phyloP scores from a whole-genome alignment of 805 yeast genomes.

The Clavispora fructus region DNA sequence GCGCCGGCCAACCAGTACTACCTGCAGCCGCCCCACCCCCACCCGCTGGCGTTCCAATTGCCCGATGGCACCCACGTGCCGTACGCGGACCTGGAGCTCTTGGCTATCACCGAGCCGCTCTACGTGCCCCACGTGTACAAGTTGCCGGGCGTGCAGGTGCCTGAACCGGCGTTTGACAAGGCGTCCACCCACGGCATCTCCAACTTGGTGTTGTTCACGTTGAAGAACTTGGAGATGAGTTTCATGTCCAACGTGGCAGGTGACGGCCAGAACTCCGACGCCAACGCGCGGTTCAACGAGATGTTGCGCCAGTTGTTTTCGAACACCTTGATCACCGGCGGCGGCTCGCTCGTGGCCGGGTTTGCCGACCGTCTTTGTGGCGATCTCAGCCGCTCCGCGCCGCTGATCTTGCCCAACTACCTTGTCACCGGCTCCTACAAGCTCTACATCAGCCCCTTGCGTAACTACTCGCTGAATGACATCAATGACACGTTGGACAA shows the following conservation, averaged over 20 bases:
- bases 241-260: conserved; percentile 23
- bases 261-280: conserved; percentile 18
- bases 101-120: conserved; percentile 57
- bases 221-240: conserved; percentile 32
- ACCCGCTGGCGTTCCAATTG: conserved; percentile 42
- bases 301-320: conserved; percentile 31
- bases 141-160: conserved; percentile 30
- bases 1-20: conserved; percentile 11
- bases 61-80: conserved; percentile 47
- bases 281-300: conserved; percentile 32
- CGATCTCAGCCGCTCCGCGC: conserved; percentile 46
- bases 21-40: conserved; percentile 18
- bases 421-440: conserved; percentile 24
- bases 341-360: conserved; percentile 51
- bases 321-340: conserved; percentile 57
- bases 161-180: conserved; percentile 37
- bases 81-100: conserved; percentile 39
- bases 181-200: conserved; percentile 47
- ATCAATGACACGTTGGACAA: conserved; percentile 44
- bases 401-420: conserved; percentile 43
- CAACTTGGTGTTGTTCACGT: conserved; percentile 29
- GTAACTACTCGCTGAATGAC: conserved; percentile 23
- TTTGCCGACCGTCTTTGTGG: conserved; percentile 49
- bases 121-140: conserved; percentile 58
- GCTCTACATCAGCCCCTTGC: conserved; percentile 17